Evolutionary conservation across 2,329 filamentous ascomycete genomes (phyloP).

Genomic region (Penicillium italicum): DNA sequence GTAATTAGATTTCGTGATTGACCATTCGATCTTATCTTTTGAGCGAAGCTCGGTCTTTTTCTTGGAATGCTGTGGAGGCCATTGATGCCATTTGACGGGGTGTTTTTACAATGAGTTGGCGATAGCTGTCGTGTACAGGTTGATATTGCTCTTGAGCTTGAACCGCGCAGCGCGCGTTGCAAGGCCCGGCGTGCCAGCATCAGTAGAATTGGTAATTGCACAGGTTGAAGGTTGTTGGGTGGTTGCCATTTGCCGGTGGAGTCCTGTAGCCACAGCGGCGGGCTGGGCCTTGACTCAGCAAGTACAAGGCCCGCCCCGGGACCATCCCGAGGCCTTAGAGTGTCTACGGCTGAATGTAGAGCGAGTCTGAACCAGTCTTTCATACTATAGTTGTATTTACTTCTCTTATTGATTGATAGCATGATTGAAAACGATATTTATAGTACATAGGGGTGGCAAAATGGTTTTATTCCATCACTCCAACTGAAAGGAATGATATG

Average conservation of each 20-base stretch:
- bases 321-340: not conserved
- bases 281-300: constrained; percentile 4
- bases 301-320: not conserved
- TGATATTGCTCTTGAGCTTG: not conserved
- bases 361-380: not conserved
- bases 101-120: not conserved
- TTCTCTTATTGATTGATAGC: not conserved
- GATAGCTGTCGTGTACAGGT: not conserved
- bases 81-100: not conserved
- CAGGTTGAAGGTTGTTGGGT: not conserved
- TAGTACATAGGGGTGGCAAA: no score
- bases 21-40: not conserved
- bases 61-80: not conserved
- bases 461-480: no score
- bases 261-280: not conserved
- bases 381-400: not conserved
- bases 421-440: not conserved
- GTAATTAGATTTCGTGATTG: constrained; percentile 18
- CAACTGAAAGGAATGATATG: not conserved
- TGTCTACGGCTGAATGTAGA: not conserved
- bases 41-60: not conserved
- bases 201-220: not conserved
- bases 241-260: not conserved
- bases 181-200: constrained; percentile 5
- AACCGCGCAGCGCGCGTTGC: not conserved